Conservation (phyloP, 148 eudicot species). For the Pouteria glomerata region DNA sequence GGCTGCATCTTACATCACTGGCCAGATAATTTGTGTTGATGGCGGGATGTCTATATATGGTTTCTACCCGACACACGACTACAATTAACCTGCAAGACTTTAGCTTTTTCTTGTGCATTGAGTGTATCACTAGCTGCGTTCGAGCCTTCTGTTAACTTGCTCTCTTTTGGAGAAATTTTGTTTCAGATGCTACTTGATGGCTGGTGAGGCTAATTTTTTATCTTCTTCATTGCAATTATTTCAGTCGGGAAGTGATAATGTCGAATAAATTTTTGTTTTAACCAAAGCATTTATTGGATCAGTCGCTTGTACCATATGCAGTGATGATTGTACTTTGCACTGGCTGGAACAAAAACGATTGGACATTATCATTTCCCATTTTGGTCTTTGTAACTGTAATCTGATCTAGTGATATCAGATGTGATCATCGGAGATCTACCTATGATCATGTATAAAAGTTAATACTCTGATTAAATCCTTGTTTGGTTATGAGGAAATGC, state of each 20-base stretch:
- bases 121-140: not conserved
- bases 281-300: too few species aligned
- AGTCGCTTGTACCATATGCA: too few species aligned
- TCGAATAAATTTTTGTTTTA: too few species aligned
- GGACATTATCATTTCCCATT: too few species aligned
- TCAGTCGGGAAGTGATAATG: too few species aligned
- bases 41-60: slow-evolving; percentile 48
- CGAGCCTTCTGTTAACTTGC: not conserved
- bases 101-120: too few species aligned
- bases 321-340: too few species aligned
- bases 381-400: not conserved
- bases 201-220: not conserved
- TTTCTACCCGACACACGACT: slow-evolving; percentile 20
- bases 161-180: not conserved
- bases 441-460: not conserved
- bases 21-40: slow-evolving; percentile 53
- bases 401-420: not conserved
- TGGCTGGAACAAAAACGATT: too few species aligned
- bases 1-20: slow-evolving; percentile 56
- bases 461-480: not conserved
- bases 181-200: not conserved
- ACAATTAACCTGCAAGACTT: not conserved
- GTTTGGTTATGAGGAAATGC: not conserved
- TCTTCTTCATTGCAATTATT: not conserved
- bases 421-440: not conserved